A percentile compares a stretch with the other conserved stretches of the same genome.
Evolutionary conservation across 2,329 filamentous ascomycete genomes (phyloP).

Genomic region (Trichoderma polysporum): DNA sequence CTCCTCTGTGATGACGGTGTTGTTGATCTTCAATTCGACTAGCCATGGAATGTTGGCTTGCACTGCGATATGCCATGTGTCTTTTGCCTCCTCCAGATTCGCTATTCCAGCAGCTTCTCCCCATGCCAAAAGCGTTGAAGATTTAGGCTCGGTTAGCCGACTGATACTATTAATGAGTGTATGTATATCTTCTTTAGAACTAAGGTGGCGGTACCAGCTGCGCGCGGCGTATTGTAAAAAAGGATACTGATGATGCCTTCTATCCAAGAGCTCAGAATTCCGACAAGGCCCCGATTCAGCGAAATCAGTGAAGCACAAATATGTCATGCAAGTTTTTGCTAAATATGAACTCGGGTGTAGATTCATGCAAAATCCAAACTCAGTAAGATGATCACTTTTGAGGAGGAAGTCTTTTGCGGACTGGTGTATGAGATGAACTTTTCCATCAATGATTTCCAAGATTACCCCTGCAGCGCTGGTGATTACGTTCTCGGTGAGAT

Average conservation of each 20-base stretch:
- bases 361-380: not conserved
- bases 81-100: not conserved
- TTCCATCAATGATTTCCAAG: not conserved
- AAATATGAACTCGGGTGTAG: not conserved
- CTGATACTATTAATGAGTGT: not conserved
- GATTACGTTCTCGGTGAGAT: not conserved
- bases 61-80: not conserved
- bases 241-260: not conserved
- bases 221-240: not conserved
- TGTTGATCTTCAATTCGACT: not conserved
- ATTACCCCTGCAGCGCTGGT: not conserved
- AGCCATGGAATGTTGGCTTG: not conserved
- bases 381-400: not conserved
- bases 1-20: not conserved
- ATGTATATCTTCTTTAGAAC: not conserved
- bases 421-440: not conserved
- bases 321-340: not conserved
- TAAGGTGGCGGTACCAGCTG: not conserved
- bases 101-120: not conserved
- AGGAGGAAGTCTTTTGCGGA: not conserved
- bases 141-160: not conserved
- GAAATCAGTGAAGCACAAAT: not conserved
- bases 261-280: not conserved
- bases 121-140: not conserved
- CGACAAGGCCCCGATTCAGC: not conserved